Base-by-base conservation (phyloP, 768 basidiomycete species). In the Kwoniella newhampshirensis region DNA sequence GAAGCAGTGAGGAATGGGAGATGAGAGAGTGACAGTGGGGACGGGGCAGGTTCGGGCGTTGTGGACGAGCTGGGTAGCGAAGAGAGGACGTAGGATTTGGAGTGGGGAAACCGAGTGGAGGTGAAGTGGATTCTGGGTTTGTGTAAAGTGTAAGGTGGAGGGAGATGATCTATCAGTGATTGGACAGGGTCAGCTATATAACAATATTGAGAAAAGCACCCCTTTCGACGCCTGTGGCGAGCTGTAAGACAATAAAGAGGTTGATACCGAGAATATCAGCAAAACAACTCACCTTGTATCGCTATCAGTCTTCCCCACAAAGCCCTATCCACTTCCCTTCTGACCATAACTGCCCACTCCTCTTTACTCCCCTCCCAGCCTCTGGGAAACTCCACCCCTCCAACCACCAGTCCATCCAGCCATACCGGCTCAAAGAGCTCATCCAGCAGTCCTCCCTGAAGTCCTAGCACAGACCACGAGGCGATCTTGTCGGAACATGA, bases 401-500 rank as follows among this genome's bases (percentile, higher is more conserved):
- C 89, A 2, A 98, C 79, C 51, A 91, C 78, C 17, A 97, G 76
- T 23, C 73, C 68, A 40, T 78, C 75, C 20, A 93, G 75, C 68
- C 90, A 90, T 6, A 93, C 54, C 0, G 88, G 88, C 2, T 63
- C 37, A 84, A 77, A 60, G 82, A 79, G 15, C 58, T 77, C 4
- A 7, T 85, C 81, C 2, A 83, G 82, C 45, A 96, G 78, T 1
- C 88, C 86, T 2, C 94, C 93, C 69, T 94, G 91, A 23, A 94
- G 80, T 0, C 93, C 93, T 3, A 91, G 78, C 0, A 87, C 82
- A 52, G 81, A 84, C 91, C 92, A 98, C 4, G 82, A 78, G 0
- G 91, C 90, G 39, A 98, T 86, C 77, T 98, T 98, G 74, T 98
- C 93, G 63, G 88, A 90, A 77, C 93, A 98, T 0, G 91, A 90